These are phyloP conservation scores for Colletotrichum limetticola DNA, from an alignment of 2,329 filamentous ascomycete genomes.

Conservation along the genomic window DNA sequence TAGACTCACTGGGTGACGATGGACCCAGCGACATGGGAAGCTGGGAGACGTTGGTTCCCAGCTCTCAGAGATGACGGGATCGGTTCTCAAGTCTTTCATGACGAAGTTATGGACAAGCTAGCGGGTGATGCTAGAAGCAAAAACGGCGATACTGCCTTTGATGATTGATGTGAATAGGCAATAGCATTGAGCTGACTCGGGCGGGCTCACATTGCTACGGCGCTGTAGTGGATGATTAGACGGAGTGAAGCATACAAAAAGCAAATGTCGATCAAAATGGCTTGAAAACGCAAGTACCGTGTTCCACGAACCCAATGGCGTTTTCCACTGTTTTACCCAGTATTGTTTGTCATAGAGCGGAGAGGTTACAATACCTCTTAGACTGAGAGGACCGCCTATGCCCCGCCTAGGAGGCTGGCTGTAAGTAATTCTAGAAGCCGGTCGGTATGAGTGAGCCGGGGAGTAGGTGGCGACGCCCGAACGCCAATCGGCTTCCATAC, in stretches of 20 bases:
- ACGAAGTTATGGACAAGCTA: neutral
- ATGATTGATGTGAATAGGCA: neutral
- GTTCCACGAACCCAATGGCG: constrained; percentile 9
- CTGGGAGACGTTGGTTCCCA: constrained; percentile 68
- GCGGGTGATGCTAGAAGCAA: neutral
- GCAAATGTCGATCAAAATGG: neutral
- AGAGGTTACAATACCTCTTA: neutral
- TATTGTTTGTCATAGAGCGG: neutral
- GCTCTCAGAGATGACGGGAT: constrained; percentile 29
- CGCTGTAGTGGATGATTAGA: neutral
- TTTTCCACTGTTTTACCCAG: neutral
- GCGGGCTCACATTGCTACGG: neutral
- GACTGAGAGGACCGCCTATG: neutral
- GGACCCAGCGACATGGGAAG: constrained; percentile 57
- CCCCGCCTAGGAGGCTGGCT: neutral
- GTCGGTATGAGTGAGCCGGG: constrained; percentile 1
- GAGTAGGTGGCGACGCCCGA: neutral
- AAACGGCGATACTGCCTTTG: neutral
- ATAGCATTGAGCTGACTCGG: neutral
- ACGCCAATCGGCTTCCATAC: constrained; percentile 30
- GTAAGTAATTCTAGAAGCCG: neutral
- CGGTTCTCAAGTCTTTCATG: neutral
- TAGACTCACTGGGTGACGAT: constrained; percentile 62
- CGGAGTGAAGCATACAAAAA: neutral
- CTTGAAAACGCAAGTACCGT: neutral